phyloP scores from a whole-genome alignment of 345 rosid genomes.

The Gossypium anomalum region DNA sequence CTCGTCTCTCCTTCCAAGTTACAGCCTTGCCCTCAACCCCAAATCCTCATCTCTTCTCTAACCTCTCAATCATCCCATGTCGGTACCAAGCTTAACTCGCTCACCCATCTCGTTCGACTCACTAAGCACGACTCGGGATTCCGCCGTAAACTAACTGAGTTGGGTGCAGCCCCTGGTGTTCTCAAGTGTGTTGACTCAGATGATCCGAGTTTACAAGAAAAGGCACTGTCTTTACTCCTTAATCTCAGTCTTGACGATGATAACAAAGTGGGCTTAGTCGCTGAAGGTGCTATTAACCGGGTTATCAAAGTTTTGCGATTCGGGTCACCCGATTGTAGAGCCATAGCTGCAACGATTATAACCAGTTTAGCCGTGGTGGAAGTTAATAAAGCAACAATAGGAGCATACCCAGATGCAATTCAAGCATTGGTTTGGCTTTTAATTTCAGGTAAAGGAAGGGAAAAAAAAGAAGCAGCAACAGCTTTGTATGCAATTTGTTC shows the following conservation, averaged over 20 bases:
- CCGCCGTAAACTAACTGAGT: slow-evolving; percentile 71
- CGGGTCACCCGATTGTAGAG: slow-evolving; percentile 67
- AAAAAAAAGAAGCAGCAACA: slow-evolving; percentile 83
- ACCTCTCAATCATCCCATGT: slow-evolving; percentile 45
- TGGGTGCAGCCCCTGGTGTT: slow-evolving; percentile 73
- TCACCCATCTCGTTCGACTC: slow-evolving; percentile 48
- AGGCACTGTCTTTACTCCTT: slow-evolving; percentile 74
- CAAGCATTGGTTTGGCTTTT: slow-evolving; percentile 53
- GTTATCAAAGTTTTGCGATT: slow-evolving; percentile 47
- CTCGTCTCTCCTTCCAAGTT: slow-evolving; percentile 25
- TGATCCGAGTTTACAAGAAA: slow-evolving; percentile 47
- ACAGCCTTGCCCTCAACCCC: slow-evolving; percentile 31
- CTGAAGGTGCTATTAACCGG: slow-evolving; percentile 75
- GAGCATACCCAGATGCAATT: slow-evolving; percentile 72
- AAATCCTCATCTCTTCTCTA: slow-evolving; percentile 49
- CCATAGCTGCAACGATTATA: slow-evolving; percentile 73
- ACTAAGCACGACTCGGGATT: slow-evolving; percentile 65
- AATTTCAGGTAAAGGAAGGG: slow-evolving; percentile 57
- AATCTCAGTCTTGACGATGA: slow-evolving; percentile 91
- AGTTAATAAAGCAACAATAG: slow-evolving; percentile 92
- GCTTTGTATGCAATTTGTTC: slow-evolving; percentile 79
- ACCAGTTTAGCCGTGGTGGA: slow-evolving; percentile 94
- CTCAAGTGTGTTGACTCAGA: slow-evolving; percentile 51
- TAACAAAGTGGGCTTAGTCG: slow-evolving; percentile 88
- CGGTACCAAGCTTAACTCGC: slow-evolving; percentile 50